These are phyloP conservation scores for Theobroma grandiflorum DNA, from an alignment of 441 rosid genomes.

Conservation along the genomic window DNA sequence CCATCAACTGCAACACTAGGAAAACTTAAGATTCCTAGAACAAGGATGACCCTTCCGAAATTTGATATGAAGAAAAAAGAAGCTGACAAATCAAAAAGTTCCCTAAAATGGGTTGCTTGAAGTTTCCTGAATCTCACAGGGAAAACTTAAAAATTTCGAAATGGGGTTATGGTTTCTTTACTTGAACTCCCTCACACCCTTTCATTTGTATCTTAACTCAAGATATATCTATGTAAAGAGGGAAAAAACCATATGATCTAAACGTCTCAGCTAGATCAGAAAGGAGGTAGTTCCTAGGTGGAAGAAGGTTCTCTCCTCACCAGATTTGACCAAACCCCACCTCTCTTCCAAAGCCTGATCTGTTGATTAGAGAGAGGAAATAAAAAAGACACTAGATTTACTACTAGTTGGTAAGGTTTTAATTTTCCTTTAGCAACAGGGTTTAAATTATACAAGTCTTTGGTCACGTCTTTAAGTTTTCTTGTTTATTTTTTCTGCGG, in stretches of 20 bases:
- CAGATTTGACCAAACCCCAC: conserved; percentile 14
- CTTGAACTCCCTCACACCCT: background rate
- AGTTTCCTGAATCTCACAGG: background rate
- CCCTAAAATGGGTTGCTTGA: background rate
- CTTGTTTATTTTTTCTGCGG: background rate
- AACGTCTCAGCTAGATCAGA: background rate
- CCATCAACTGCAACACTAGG: background rate
- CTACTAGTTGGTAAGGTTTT: background rate
- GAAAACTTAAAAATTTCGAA: background rate
- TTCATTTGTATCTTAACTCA: background rate
- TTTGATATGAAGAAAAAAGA: background rate
- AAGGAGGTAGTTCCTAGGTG: background rate
- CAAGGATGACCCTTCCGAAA: background rate
- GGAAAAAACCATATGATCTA: background rate
- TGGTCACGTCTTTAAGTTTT: background rate
- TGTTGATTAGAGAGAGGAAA: background rate
- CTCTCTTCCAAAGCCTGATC: conserved; percentile 6
- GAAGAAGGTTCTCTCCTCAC: background rate
- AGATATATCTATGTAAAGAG: background rate
- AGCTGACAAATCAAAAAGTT: background rate
- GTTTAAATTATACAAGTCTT: background rate
- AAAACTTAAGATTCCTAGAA: background rate
- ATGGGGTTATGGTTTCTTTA: background rate
- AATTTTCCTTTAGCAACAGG: conserved; percentile 1
- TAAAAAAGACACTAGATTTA: background rate